Evolutionary conservation across 768 basidiomycete genomes (phyloP).

Genomic region (Trichaptum fuscoviolaceum): DNA sequence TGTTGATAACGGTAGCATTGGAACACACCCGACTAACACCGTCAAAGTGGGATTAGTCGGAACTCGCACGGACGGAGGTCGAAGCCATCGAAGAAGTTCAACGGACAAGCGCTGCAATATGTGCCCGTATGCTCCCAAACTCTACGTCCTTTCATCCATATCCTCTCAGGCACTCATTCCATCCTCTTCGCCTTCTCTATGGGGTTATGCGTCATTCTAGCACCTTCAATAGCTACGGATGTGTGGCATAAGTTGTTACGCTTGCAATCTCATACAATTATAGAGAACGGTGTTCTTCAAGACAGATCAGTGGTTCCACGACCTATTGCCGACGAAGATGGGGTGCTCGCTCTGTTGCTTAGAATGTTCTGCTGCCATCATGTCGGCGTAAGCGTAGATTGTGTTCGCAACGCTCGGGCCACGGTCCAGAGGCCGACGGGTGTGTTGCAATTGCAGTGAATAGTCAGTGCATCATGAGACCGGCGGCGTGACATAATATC

Average conservation of each 20-base stretch:
- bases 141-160: not conserved
- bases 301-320: not conserved
- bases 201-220: not conserved
- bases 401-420: not conserved
- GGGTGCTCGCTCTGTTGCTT: not conserved
- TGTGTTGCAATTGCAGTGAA: too few species aligned
- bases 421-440: too few species aligned
- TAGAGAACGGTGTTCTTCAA: not conserved
- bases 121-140: not conserved
- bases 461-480: not conserved
- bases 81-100: not conserved
- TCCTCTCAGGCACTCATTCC: not conserved
- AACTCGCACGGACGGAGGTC: not conserved
- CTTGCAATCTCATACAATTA: not conserved
- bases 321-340: not conserved
- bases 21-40: slow-evolving; percentile 8
- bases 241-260: not conserved
- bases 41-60: not conserved
- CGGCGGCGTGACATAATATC: not conserved
- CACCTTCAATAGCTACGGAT: not conserved
- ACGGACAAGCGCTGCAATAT: not conserved
- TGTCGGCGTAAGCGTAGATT: not conserved
- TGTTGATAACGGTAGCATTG: slow-evolving; percentile 16
- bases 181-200: not conserved
- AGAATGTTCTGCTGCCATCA: not conserved